Evolutionary conservation across 1,284 basidiomycete genomes (phyloP).

Genomic region (Trichosporon faecale): DNA sequence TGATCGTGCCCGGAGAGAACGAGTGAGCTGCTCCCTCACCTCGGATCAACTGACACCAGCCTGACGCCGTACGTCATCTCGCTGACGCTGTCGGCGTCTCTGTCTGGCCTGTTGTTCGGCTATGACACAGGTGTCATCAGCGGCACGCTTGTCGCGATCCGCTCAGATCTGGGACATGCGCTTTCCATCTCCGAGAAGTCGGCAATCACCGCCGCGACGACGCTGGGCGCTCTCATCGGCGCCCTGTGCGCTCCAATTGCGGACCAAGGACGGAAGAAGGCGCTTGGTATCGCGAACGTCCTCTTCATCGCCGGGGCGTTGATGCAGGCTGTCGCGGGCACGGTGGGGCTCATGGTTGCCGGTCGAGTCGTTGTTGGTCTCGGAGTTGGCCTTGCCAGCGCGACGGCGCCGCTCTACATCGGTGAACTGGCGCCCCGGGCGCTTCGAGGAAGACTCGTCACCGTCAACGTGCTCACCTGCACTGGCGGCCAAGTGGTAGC

Average conservation of each 20-base stretch:
- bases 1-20: constrained; percentile 35
- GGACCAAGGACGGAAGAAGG: constrained; percentile 65
- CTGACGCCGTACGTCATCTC: constrained; percentile 38
- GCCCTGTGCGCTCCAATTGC: constrained; percentile 68
- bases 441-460: constrained; percentile 71
- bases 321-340: constrained; percentile 58
- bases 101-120: constrained; percentile 74
- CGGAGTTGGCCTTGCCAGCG: constrained; percentile 62
- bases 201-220: constrained; percentile 75
- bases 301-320: constrained; percentile 74
- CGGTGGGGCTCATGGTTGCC: constrained; percentile 70
- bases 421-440: constrained; percentile 75
- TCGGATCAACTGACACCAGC: constrained; percentile 16
- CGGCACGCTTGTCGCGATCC: constrained; percentile 62
- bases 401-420: constrained; percentile 76
- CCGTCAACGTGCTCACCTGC: constrained; percentile 53
- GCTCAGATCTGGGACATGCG: constrained; percentile 62
- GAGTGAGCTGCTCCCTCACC: constrained; percentile 15
- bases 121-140: constrained; percentile 78
- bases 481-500: constrained; percentile 68
- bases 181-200: constrained; percentile 70
- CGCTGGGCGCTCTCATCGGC: constrained; percentile 71
- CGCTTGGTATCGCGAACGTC: constrained; percentile 67
- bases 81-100: constrained; percentile 44
- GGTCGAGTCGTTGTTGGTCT: constrained; percentile 65